Base-by-base conservation (phyloP, 192 early-diverging fungal genomes). In the Coemansia guatemalensis region DNA sequence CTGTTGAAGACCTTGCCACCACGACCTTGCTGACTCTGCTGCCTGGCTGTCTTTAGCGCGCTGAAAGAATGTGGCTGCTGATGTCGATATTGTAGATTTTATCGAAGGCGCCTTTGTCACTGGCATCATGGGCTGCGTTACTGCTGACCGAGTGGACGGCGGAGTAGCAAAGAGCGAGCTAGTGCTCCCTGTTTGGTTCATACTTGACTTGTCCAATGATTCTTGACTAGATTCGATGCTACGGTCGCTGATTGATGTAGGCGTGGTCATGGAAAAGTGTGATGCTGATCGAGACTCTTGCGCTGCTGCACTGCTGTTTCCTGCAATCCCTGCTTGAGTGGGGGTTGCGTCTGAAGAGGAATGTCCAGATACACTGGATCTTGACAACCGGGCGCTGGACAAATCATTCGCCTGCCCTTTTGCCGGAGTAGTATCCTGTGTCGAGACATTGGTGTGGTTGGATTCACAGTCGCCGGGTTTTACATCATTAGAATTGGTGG, bases 31-130 rank as follows among this genome's bases (percentile, higher is more conserved):
- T 22, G 78, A 81, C 30, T 71, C 72, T 8, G 78, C 78, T 0
- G 78, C 78, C 54, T 81, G 72, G 59, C 78, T 81, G 33, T 65
- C 62, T 57, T 71, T 74, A 2, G 78, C 78, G 2, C 78, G 78
- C 58, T 74, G 68, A 30, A 81, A 62, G 39, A 74, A 48, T 48
- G 65, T 62, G 1, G 59, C 72, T 0, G 78, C 78, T 9, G 72
- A 68, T 22, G 52, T 51, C 8, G 72, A 74, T 27, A 81, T 58
- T 14, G 58, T 49, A 9, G 63, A 62, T 49, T 74, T 74, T n/a
- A 62, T 25, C n/a, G 74, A 63, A 17, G 52, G 55, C 35, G 35
- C 9, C 35, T 39, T 39, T 39, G 35, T 39, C 35, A 39, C 35
- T 39, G 35, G 35, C 35, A 39, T 39, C 9, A 39, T 49, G 21